Conservation (phyloP, 2,329 filamentous ascomycete species). For the Colletotrichum noveboracense region DNA sequence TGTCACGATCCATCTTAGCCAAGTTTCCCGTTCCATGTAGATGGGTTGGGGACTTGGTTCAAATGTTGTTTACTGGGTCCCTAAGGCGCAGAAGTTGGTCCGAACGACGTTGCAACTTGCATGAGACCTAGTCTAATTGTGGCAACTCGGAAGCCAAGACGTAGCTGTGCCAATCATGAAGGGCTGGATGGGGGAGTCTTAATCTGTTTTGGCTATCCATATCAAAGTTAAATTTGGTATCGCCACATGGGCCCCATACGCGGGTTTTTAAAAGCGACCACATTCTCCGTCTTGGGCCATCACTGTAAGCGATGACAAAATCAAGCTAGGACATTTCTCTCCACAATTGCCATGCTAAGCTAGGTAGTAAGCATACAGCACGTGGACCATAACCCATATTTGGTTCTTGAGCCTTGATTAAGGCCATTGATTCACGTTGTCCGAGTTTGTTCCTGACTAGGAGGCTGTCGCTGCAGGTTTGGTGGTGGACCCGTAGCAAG, state of each 20-base stretch:
- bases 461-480: background rate
- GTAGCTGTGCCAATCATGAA: background rate
- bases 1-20: background rate
- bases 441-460: background rate
- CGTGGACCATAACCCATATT: background rate
- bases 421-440: background rate
- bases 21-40: background rate
- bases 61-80: background rate
- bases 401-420: background rate
- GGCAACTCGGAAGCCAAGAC: background rate
- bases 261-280: background rate
- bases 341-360: background rate
- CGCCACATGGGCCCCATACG: background rate
- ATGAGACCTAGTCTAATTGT: background rate
- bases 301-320: conserved; percentile 2
- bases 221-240: conserved; percentile 10
- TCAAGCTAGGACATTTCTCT: background rate
- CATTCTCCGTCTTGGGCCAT: background rate
- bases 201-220: conserved; percentile 2
- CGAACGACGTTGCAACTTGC: background rate
- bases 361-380: background rate
- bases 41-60: background rate
- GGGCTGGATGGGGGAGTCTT: background rate
- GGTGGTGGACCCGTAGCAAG: background rate
- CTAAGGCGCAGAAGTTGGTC: background rate